Evolutionary conservation across 306 rosid genomes (phyloP), one percentile per base, ranked within the genome.

Genomic region (Cicer cuneatum): DNA sequence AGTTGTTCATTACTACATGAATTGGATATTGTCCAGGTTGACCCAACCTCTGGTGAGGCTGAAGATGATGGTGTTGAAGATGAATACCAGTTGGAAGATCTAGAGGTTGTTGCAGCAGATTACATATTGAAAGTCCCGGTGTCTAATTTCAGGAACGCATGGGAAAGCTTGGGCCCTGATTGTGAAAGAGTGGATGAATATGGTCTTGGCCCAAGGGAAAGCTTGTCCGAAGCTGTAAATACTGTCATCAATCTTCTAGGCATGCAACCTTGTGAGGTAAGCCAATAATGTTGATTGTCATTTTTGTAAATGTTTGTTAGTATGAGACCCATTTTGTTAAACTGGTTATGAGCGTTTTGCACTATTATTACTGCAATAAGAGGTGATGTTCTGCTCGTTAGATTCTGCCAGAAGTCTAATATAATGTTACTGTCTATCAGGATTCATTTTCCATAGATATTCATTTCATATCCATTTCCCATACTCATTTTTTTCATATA

Each of bases 11-110:
- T 58, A 18, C 46, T 41, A 49, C 69, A 59, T 60, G 40, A 16
- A 40, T 74, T 80, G 82, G 69, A 71, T 81, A 45, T 65, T 77
- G 52, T 48, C 66, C 75, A 92, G 99, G 95, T 94, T 85, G 97
- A 92, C 67, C 83, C 89, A 53, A 82, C 83, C 81, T 86, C 92
- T 6, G 97, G 99, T n/a, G 99, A 94, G 86, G 87, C 93, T 46
- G 99, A 92, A 51, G 99, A 94, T 54, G 96, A 94, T 40, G 99
- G 99, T 7, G 96, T 92, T 54, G 99, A 94, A 85, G 99, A 94
- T 79, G 97, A 92, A 85, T 94, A 92, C 84, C 97, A 90, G 86
- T 81, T 94, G 83, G 99, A 94, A 90, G 99, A 94, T 62, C 86
- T 94, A 76, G 99, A 92, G 80, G 99, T 94, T 84, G 96, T 87